Conservation (phyloP, 352 stramenopile genomes). For the Aphanomyces euteiches region DNA sequence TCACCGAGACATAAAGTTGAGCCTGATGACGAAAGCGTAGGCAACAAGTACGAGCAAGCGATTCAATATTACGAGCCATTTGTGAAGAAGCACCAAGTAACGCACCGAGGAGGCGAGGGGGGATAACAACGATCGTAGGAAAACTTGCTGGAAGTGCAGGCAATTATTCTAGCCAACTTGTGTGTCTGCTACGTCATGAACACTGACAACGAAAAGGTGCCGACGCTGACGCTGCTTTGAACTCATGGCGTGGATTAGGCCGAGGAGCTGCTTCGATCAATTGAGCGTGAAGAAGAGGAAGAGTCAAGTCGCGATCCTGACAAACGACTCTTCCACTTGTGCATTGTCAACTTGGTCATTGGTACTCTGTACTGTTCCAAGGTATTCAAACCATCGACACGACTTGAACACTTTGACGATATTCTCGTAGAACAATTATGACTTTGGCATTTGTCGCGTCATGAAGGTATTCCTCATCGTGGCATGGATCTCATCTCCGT, state of each 20-base stretch:
- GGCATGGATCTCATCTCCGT: neutral
- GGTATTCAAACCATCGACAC: conserved; percentile 26
- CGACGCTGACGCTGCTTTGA: neutral
- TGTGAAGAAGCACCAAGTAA: conserved; percentile 83
- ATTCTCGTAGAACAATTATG: conserved; percentile 87
- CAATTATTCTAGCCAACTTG: conserved; percentile 96
- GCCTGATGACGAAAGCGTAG: neutral
- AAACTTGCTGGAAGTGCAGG: conserved; percentile 91
- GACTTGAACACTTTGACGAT: neutral
- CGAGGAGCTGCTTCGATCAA: conserved; percentile 92
- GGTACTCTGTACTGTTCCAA: conserved; percentile 97
- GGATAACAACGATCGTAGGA: conserved; percentile 33
- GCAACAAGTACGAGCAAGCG: conserved; percentile 84
- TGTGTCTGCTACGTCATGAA: conserved; percentile 98
- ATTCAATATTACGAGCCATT: conserved; percentile 95
- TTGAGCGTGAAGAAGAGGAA: conserved; percentile 94
- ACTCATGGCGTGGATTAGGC: conserved; percentile 39
- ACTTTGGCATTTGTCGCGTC: conserved; percentile 94
- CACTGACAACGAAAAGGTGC: conserved; percentile 91
- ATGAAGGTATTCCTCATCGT: conserved; percentile 49
- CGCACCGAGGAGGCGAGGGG: no score
- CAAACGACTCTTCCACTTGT: conserved; percentile 91
- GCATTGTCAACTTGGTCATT: conserved; percentile 97
- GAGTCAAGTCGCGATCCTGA: conserved; percentile 84
- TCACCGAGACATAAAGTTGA: neutral